phyloP scores from a whole-genome alignment of 208 protist species.

The Leptomonas seymouri region DNA sequence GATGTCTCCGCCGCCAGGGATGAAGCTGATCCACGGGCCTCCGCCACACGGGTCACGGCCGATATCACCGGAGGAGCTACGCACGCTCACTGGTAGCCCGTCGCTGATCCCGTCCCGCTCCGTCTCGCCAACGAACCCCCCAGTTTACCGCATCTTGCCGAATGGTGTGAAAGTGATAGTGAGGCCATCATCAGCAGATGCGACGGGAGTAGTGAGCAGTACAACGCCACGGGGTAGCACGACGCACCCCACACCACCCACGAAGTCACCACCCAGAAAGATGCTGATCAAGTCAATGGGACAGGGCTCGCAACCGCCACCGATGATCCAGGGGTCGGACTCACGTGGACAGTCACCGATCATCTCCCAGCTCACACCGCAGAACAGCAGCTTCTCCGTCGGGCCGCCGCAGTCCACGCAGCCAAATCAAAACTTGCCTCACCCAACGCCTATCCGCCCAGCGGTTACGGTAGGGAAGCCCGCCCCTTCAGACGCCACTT shows the following conservation, averaged over 20 bases:
- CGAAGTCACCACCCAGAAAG: conserved; percentile 28
- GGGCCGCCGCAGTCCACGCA: conserved; percentile 16
- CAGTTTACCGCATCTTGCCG: conserved; percentile 31
- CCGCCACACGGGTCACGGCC: conserved; percentile 48
- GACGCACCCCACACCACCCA: conserved; percentile 19
- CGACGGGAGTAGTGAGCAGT: conserved; percentile 14
- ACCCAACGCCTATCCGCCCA: conserved; percentile 21
- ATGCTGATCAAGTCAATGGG: conserved; percentile 37
- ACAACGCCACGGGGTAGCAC: conserved; percentile 17
- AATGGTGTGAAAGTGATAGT: conserved; percentile 63
- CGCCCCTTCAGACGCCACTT: neutral
- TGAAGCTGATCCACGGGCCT: conserved; percentile 47
- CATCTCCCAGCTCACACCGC: conserved; percentile 22
- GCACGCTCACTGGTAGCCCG: conserved; percentile 5
- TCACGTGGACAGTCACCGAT: conserved; percentile 20
- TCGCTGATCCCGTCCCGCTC: conserved; percentile 24
- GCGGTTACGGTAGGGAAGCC: conserved; percentile 8
- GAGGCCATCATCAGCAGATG: conserved; percentile 44
- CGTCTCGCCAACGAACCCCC: conserved; percentile 32
- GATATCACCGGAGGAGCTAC: conserved; percentile 19
- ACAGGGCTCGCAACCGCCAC: conserved; percentile 1
- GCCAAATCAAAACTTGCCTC: conserved; percentile 14
- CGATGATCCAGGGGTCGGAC: conserved; percentile 13
- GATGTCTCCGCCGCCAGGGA: conserved; percentile 33
- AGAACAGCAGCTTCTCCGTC: conserved; percentile 23